These are phyloP conservation scores for Gelatoporia subvermispora DNA, from an alignment of 768 basidiomycete genomes.

Conservation along the genomic window DNA sequence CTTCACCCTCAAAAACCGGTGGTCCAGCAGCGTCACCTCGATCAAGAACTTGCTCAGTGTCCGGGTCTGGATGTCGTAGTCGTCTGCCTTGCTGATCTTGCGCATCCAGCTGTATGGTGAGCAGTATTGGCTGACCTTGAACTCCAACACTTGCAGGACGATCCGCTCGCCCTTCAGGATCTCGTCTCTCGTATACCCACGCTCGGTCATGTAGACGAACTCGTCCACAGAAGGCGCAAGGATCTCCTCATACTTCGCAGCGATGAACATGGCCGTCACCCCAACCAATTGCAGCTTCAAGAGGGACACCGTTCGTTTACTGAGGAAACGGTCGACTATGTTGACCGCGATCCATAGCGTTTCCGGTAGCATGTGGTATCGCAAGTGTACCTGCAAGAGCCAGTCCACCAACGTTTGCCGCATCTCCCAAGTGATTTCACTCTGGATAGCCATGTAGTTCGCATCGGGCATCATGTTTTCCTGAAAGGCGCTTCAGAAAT, in stretches of 20 bases:
- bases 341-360: constrained; percentile 99
- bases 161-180: constrained; percentile 98
- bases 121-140: constrained; percentile 94
- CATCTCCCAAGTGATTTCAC: constrained; percentile 91
- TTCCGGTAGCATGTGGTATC: constrained; percentile 98
- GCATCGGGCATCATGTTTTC: constrained; percentile 85
- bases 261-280: constrained; percentile 98
- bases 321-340: constrained; percentile 77
- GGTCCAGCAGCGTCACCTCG: constrained; percentile 90
- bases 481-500: constrained; percentile 37
- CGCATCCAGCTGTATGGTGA: constrained; percentile 99
- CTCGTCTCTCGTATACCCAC: constrained; percentile 90
- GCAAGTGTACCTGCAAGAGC: constrained; percentile 94
- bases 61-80: constrained; percentile 96
- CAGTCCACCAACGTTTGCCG: constrained; percentile 96
- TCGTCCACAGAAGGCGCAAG: constrained; percentile 96
- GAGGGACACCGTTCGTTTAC: constrained; percentile 67
- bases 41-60: constrained; percentile 97
- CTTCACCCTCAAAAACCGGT: constrained; percentile 89
- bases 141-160: constrained; percentile 91
- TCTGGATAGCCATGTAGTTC: constrained; percentile 91
- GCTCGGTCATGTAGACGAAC: constrained; percentile 97
- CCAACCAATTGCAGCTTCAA: constrained; percentile 93
- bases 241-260: constrained; percentile 99
- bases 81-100: constrained; percentile 96